These are phyloP conservation scores for Scheffersomyces stambukii DNA, from an alignment of 1,139 yeast species.

Conservation along the genomic window DNA sequence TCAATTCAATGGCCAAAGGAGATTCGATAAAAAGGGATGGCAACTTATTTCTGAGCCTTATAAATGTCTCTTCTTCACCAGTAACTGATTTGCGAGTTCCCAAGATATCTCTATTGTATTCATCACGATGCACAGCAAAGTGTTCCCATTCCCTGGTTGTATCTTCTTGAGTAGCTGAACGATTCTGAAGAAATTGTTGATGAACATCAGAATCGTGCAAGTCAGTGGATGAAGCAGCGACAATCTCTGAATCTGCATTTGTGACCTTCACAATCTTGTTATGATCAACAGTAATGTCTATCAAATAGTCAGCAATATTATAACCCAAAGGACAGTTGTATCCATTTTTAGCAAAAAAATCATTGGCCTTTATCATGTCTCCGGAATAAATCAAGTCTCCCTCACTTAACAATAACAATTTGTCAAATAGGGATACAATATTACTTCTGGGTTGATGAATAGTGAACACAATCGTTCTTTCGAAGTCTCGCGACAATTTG, in stretches of 20 bases:
- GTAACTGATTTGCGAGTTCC: conserved; percentile 13
- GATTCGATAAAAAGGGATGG: conserved; percentile 47
- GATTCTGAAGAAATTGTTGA: conserved; percentile 25
- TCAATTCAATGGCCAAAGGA: conserved; percentile 43
- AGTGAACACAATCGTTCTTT: conserved; percentile 85
- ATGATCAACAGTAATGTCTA: conserved; percentile 79
- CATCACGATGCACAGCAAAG: conserved; percentile 81
- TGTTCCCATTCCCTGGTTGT: conserved; percentile 88
- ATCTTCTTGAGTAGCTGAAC: conserved; percentile 40
- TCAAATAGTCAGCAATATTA: conserved; percentile 88
- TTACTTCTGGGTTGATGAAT: conserved; percentile 98
- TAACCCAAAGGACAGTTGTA: conserved; percentile 84
- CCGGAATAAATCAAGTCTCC: conserved; percentile 91
- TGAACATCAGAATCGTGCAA: conserved; percentile 33
- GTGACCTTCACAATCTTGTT: conserved; percentile 26
- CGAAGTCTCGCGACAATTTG: conserved; percentile 71
- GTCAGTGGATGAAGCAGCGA: conserved; percentile 16
- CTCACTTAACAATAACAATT: conserved; percentile 71
- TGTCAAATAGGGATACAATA: conserved; percentile 86
- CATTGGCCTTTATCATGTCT: conserved; percentile 63
- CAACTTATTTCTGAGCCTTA: conserved; percentile 30
- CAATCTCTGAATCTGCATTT: conserved; percentile 17
- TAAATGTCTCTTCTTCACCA: conserved; percentile 26
- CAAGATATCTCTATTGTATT: conserved; percentile 28
- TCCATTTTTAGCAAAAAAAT: conserved; percentile 73